Base-by-base conservation (phyloP, 192 early-diverging fungal species). In the Lobosporangium transversale region DNA sequence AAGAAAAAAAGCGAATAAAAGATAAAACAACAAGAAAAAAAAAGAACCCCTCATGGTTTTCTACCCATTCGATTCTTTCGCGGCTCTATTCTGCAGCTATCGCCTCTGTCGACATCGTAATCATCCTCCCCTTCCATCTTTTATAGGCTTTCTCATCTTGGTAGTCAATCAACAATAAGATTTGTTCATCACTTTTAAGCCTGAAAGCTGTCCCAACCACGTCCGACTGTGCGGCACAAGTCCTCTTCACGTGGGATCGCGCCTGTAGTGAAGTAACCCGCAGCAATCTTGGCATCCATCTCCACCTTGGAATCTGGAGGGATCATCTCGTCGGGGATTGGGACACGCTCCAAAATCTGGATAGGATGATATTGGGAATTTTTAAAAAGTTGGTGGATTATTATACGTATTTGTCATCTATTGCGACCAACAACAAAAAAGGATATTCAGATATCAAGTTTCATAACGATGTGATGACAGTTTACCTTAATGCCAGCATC, bases 261-360 rank as follows among this genome's bases (percentile, higher is more conserved):
- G 36, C 87, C 87, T 18, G 81, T 90, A 12, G 92, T 92, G 73
- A 97, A 97, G 81, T 97, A 98, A 0, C 96, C 96, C n/a, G 93
- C 88, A 9, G 94, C 96, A 53, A 98, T 92, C 85, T 98, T 98
- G 43, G 96, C 96, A 58, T 98, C 94, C 71, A 98, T 98, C 81
- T 98, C 96, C 23, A 98, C 96, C 60, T 91, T 87, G 20, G 93
- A 91, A 62, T 97, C 95, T 18, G 89, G 90, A 31, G 95, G 95
- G 73, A 97, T 89, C 78, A 93, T 70, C 43, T 95, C 94, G 14
- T 90, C 91, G 2, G 96, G 96, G 55, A 98, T 96, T 18, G 90
- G 88, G 15, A 94, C 89, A 24, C 96, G 92, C 66, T 95, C 93
- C 23, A 94, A 51, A 75, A 98, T 95, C 52, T 90, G 84, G 21